Conservation (phyloP, 805 yeast species). For the Cyberlindnera petersonii region DNA sequence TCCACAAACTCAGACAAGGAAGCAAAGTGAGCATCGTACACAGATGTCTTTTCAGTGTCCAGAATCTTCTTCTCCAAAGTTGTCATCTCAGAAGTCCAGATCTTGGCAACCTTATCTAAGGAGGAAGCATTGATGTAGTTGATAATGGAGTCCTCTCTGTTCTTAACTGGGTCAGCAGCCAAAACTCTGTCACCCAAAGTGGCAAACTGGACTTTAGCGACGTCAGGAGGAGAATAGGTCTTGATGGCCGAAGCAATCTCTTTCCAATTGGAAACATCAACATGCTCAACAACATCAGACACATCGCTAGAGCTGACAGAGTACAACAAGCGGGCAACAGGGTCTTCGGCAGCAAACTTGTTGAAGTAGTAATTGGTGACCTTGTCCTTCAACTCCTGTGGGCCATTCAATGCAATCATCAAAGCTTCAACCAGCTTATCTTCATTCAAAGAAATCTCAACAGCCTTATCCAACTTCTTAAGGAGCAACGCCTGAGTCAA, state of each 20-base stretch:
- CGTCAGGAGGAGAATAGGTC: slow-evolving; percentile 47
- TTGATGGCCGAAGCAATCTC: slow-evolving; percentile 68
- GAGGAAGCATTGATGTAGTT: slow-evolving; percentile 81
- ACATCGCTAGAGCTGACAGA: slow-evolving; percentile 52
- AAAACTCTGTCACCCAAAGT: slow-evolving; percentile 77
- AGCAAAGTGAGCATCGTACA: slow-evolving; percentile 79
- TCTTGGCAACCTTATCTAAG: slow-evolving; percentile 67
- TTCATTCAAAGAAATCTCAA: slow-evolving; percentile 58
- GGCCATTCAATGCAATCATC: slow-evolving; percentile 67
- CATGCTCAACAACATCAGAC: slow-evolving; percentile 71
- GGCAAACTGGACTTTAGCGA: slow-evolving; percentile 52
- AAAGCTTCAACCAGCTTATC: slow-evolving; percentile 75
- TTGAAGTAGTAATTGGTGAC: slow-evolving; percentile 71
- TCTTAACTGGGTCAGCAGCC: slow-evolving; percentile 39
- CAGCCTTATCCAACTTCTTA: slow-evolving; percentile 65
- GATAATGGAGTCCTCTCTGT: slow-evolving; percentile 70
- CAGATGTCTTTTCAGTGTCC: slow-evolving; percentile 42
- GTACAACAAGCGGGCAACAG: slow-evolving; percentile 71
- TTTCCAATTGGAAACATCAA: slow-evolving; percentile 79
- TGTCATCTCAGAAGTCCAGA: slow-evolving; percentile 80
- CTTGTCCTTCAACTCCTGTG: slow-evolving; percentile 56
- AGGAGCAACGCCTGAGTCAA: slow-evolving; percentile 50
- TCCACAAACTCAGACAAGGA: slow-evolving; percentile 80
- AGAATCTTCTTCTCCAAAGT: slow-evolving; percentile 41
- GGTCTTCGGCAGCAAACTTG: slow-evolving; percentile 43